Evolutionary conservation across 768 basidiomycete genomes (phyloP).

Genomic region (Pleurotus tuoliensis): DNA sequence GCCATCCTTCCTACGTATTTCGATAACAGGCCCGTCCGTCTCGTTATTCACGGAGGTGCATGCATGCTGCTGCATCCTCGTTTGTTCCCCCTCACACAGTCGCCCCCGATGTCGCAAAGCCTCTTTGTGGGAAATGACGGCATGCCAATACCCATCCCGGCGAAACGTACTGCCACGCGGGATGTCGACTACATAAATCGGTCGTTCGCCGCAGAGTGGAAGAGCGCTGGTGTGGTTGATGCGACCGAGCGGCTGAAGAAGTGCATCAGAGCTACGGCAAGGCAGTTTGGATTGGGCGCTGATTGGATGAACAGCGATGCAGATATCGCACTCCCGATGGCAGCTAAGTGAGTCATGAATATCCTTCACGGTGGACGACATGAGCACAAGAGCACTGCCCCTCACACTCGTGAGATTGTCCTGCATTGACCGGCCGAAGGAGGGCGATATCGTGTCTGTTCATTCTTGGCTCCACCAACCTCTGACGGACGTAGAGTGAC

Average conservation of each 20-base stretch:
- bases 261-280: constrained; percentile 56
- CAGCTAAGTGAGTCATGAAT: constrained; percentile 45
- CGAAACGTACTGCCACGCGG: constrained; percentile 48
- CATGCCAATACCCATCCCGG: constrained; percentile 23
- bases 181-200: constrained; percentile 69
- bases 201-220: constrained; percentile 55
- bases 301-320: constrained; percentile 82
- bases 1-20: constrained; percentile 42
- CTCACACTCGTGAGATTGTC: too few relatives aligned
- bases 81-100: constrained; percentile 27
- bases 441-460: background rate
- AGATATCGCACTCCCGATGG: constrained; percentile 67
- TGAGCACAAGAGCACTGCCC: too few relatives aligned
- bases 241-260: constrained; percentile 50
- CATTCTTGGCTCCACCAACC: constrained; percentile 14
- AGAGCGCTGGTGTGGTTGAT: constrained; percentile 40
- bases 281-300: constrained; percentile 42
- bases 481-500: constrained; percentile 15
- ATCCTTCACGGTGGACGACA: background rate
- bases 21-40: constrained; percentile 41
- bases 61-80: constrained; percentile 66
- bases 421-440: background rate
- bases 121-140: constrained; percentile 13
- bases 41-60: constrained; percentile 71
- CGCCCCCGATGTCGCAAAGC: constrained; percentile 14